Percentiles rank a stretch among this genome's conserved stretches.
Conservation (phyloP, 495 filamentous ascomycete genomes). For the Lasiosphaeria hispida region DNA sequence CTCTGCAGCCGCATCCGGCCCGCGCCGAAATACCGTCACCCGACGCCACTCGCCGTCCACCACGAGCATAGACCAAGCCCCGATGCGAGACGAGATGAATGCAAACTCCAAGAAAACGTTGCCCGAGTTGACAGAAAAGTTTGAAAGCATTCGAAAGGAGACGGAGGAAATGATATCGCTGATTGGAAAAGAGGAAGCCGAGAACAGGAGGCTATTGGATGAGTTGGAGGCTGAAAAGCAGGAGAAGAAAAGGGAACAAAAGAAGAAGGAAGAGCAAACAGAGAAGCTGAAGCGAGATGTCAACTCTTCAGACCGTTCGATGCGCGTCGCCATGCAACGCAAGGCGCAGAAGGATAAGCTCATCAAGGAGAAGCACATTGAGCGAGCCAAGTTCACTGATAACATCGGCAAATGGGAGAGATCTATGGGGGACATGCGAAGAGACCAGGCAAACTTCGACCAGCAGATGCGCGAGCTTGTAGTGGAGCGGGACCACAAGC, state of each 20-base stretch:
- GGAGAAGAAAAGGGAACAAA: conserved; percentile 67
- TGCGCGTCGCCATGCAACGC: conserved; percentile 77
- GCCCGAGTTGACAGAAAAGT: conserved; percentile 62
- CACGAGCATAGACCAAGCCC: conserved; percentile 54
- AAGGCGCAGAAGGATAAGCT: conserved; percentile 77
- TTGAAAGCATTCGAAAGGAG: conserved; percentile 70
- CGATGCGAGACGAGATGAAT: conserved; percentile 42
- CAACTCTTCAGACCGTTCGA: conserved; percentile 73
- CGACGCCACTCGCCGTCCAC: conserved; percentile 75
- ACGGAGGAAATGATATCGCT: conserved; percentile 57
- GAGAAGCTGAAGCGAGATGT: conserved; percentile 78
- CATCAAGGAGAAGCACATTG: conserved; percentile 70
- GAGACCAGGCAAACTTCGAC: conserved; percentile 41
- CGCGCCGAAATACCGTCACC: conserved; percentile 64
- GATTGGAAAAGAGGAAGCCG: conserved; percentile 63
- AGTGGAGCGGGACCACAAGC: conserved; percentile 40
- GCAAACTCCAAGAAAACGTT: conserved; percentile 45
- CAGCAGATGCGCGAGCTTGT: conserved; percentile 44
- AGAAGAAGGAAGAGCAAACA: conserved; percentile 83
- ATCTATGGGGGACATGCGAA: conserved; percentile 48
- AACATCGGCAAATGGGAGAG: conserved; percentile 57
- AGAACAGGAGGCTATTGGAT: conserved; percentile 65
- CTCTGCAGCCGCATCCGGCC: conserved; percentile 49
- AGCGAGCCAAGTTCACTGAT: conserved; percentile 54
- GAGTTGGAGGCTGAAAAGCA: conserved; percentile 72